Evolutionary conservation across 2,329 filamentous ascomycete species (phyloP), one percentile per base, ranked within the genome.

Genomic region (Sporothrix luriei): DNA sequence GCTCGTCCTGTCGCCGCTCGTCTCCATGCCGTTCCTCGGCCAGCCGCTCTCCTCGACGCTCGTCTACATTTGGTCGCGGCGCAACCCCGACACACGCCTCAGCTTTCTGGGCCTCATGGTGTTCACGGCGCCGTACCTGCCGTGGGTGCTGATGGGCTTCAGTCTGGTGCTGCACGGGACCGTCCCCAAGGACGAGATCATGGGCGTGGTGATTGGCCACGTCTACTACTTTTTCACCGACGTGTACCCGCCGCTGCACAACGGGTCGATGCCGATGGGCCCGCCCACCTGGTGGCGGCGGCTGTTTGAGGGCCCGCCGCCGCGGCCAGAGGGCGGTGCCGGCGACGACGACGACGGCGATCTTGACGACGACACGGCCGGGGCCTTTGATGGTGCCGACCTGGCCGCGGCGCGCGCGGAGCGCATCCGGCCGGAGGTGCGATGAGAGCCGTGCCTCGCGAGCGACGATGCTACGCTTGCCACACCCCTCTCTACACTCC

Each of bases 161-260:
- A 96, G 92, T 76, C 84, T 98, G 59, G 85, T 97, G n/a, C 85
- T 98, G 78, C 93, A 98, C 78, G 92, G 92, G 7, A 91, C 87
- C 5, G 85, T 98, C 54, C 95, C 95, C 4, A 97, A 96, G 80
- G 95, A 98, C 78, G 95, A 99, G 82, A 91, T 99, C 73, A 93
- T 96, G 82, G 95, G 95, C 4, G 93, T 97, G 19, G 88, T 95
- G 11, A 94, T 98, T 51, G 95, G 95, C 11, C 95, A 99, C 80
- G 85, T 98, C 52, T 98, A 94, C 91, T 99, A 98, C 80, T 99
- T 97, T 82, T 97, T 98, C 80, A 92, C 90, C 71, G 95, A 99
- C 78, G 94, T 99, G 19, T 99, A 97, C 79, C 95, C 95, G 3
- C 91, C 93, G 3, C 86, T 97, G 55, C 92, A 97, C 80, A 89